Percentiles rank a stretch among this genome's conserved stretches.
phyloP scores from a whole-genome alignment of 2,329 filamentous ascomycete species.

The Didymella glomerata region DNA sequence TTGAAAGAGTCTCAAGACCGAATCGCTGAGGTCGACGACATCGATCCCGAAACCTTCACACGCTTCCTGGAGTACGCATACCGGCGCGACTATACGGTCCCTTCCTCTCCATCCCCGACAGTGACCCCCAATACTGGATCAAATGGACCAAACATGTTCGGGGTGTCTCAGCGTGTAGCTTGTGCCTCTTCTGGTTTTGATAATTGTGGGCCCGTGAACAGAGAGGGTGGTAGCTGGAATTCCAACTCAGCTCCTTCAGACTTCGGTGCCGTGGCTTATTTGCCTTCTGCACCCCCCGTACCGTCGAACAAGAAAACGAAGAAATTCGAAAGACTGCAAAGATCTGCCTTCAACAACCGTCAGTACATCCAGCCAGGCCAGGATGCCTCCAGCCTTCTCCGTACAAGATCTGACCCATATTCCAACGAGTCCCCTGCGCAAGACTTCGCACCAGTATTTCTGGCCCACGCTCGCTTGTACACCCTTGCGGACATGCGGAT shows the following conservation, averaged over 20 bases:
- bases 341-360: conserved; percentile 4
- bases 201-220: neutral
- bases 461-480: conserved; percentile 45
- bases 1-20: conserved; percentile 31
- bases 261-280: neutral
- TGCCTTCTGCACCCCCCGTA: neutral
- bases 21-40: conserved; percentile 27
- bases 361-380: neutral
- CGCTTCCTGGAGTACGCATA: conserved; percentile 43
- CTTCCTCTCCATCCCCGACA: conserved; percentile 8
- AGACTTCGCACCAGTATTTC: conserved; percentile 34
- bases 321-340: neutral
- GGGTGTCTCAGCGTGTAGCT: neutral
- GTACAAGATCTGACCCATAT: conserved; percentile 1
- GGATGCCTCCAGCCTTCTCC: neutral
- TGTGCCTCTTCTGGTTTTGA: neutral
- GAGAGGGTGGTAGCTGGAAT: neutral
- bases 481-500: conserved; percentile 36
- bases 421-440: conserved; percentile 18
- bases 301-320: neutral
- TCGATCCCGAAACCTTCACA: conserved; percentile 36
- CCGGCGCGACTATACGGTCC: conserved; percentile 32
- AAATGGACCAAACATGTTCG: neutral
- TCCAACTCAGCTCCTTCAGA: conserved; percentile 11
- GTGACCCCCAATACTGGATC: neutral